A percentile compares a stretch with the other conserved stretches of the same genome.
Evolutionary conservation across 2,329 filamentous ascomycete species (phyloP).

Genomic region (Botrytis medusae): DNA sequence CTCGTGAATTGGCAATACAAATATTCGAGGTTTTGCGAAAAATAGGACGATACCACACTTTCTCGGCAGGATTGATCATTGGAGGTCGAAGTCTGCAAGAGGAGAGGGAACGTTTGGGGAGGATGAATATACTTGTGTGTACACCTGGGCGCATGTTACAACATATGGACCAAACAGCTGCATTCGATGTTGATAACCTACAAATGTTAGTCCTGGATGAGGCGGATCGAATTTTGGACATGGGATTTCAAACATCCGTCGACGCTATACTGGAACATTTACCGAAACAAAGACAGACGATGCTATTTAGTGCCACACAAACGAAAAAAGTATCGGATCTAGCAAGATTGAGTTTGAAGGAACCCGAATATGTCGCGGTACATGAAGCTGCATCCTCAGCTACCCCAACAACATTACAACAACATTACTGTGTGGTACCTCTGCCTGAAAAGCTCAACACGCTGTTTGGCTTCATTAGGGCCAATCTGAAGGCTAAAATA

Average conservation of each 20-base stretch:
- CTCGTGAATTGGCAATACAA: conserved; percentile 91
- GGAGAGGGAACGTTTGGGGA: conserved; percentile 75
- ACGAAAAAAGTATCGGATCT: conserved; percentile 92
- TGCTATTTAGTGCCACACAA: conserved; percentile 95
- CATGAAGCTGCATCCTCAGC: conserved; percentile 79
- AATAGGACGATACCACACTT: conserved; percentile 82
- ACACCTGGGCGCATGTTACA: conserved; percentile 94
- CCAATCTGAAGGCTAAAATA: conserved; percentile 90
- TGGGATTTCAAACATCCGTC: conserved; percentile 89
- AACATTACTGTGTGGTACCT: conserved; percentile 86
- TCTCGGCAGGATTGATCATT: conserved; percentile 90
- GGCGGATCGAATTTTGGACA: conserved; percentile 94
- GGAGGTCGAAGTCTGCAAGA: conserved; percentile 89
- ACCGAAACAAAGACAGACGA: conserved; percentile 79
- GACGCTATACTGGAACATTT: conserved; percentile 93
- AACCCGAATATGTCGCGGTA: conserved; percentile 93
- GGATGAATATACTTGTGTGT: conserved; percentile 97
- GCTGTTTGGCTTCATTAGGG: conserved; percentile 86
- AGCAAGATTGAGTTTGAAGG: conserved; percentile 79
- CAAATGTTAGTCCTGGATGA: conserved; percentile 94
- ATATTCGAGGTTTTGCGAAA: conserved; percentile 94
- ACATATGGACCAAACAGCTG: conserved; percentile 90
- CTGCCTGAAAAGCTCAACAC: conserved; percentile 88
- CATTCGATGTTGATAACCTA: conserved; percentile 85
- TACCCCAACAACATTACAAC: conserved; percentile 80